Evolutionary conservation across 75 land plant genomes (phyloP).

Genomic region (Isoetes taiwanensis): DNA sequence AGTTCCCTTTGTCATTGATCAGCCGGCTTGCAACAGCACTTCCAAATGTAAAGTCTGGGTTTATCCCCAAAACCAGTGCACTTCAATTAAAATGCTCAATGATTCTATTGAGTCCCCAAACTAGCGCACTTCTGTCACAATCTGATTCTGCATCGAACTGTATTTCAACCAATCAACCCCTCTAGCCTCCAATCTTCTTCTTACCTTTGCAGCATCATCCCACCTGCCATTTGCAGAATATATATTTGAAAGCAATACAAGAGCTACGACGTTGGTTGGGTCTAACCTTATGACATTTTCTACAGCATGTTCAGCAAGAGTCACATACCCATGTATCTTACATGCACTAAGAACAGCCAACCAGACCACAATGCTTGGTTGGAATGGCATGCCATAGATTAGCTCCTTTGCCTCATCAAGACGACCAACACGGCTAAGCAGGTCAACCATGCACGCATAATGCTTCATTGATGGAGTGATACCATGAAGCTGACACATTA

Average conservation of each 20-base stretch:
- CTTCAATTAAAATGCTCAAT: too few relatives aligned
- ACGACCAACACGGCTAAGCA: slow-evolving; percentile 1
- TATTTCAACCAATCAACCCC: too few relatives aligned
- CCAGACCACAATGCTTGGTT: not conserved
- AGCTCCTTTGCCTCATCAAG: slow-evolving; percentile 8
- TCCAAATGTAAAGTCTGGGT: too few relatives aligned
- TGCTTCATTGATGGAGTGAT: slow-evolving; percentile 1
- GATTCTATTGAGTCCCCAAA: too few relatives aligned
- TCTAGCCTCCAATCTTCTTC: too few relatives aligned
- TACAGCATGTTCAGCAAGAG: not conserved
- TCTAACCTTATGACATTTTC: not conserved
- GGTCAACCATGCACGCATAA: slow-evolving; percentile 10
- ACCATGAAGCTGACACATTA: not conserved
- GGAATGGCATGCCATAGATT: not conserved
- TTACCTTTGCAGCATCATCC: too few relatives aligned
- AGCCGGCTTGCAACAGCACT: too few relatives aligned
- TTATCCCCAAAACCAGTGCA: too few relatives aligned
- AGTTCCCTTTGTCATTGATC: too few relatives aligned
- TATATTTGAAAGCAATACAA: not conserved
- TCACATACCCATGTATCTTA: not conserved
- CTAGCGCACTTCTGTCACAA: too few relatives aligned
- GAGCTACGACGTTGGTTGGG: not conserved
- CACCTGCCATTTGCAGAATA: not conserved
- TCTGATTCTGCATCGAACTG: too few relatives aligned
- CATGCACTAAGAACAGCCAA: slow-evolving; percentile 1